Conservation (phyloP, 306 rosid genomes). For the Prosopis cineraria region DNA sequence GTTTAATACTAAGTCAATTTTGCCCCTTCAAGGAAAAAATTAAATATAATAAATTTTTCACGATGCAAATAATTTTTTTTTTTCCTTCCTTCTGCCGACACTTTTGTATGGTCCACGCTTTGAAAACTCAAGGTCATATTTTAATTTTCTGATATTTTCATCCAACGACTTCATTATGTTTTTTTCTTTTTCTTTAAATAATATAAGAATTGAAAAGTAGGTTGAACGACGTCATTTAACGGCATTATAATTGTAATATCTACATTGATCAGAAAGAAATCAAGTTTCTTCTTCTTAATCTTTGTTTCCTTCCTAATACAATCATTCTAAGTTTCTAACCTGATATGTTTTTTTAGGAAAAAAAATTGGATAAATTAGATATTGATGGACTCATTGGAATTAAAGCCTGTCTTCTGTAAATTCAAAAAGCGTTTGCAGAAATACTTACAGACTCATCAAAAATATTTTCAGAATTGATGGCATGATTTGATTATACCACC, state of each 20-base stretch:
- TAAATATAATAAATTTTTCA: neutral
- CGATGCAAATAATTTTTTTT: neutral
- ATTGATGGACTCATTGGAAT: neutral
- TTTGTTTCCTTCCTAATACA: neutral
- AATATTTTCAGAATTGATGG: too few species aligned
- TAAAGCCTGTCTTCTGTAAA: too few species aligned
- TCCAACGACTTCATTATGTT: neutral
- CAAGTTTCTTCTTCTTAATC: neutral
- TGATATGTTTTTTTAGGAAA: neutral
- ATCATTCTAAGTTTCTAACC: neutral
- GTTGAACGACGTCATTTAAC: neutral
- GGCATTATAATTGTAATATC: neutral
- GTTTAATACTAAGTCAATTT: slow-evolving; percentile 5
- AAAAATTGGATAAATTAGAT: too few species aligned
- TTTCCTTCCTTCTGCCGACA: slow-evolving; percentile 38
- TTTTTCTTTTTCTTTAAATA: neutral
- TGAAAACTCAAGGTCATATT: neutral
- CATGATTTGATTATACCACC: too few species aligned
- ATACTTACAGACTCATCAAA: too few species aligned
- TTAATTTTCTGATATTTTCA: neutral
- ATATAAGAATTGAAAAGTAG: neutral
- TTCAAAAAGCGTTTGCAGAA: too few species aligned
- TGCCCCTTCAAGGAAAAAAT: neutral
- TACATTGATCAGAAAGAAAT: neutral
- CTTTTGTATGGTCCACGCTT: slow-evolving; percentile 17